A percentile compares a stretch with the other conserved stretches of the same genome.
Evolutionary conservation across 257 asterid species (phyloP).

Genomic region (Gardenia jasminoides): DNA sequence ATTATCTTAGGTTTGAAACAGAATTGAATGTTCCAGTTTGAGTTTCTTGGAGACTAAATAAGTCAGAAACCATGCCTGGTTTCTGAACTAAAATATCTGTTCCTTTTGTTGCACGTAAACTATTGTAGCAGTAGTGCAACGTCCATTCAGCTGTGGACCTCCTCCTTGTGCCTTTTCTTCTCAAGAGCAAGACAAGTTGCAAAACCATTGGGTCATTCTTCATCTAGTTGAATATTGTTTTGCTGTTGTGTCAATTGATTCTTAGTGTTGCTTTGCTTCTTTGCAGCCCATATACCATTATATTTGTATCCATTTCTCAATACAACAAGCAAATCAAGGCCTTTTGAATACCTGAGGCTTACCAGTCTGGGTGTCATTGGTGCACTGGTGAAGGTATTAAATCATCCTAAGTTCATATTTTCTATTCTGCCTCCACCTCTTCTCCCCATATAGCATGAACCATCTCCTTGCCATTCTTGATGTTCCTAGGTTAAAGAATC

Average conservation of each 20-base stretch:
- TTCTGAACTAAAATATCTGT: not conserved
- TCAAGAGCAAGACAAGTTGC: not conserved
- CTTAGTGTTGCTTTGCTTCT: conserved; percentile 15
- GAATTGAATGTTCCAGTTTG: not conserved
- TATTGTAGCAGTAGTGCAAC: not conserved
- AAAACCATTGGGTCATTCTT: not conserved
- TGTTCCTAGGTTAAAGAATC: not conserved
- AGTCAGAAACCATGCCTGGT: not conserved
- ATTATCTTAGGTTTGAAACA: not conserved
- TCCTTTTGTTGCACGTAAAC: not conserved
- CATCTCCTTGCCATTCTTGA: not conserved
- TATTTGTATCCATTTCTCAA: conserved; percentile 91
- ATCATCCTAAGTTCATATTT: conserved; percentile 1
- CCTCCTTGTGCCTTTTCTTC: not conserved
- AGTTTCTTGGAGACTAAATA: not conserved
- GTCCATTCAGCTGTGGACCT: not conserved
- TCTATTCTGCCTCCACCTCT: not conserved
- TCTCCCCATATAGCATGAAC: not conserved
- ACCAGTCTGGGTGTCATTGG: conserved; percentile 96
- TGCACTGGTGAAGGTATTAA: conserved; percentile 90
- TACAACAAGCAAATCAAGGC: conserved; percentile 88
- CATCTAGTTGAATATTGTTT: not conserved
- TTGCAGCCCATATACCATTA: conserved; percentile 88
- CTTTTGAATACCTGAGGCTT: conserved; percentile 92
- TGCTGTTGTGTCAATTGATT: not conserved